Evolutionary conservation across 2,329 filamentous ascomycete genomes (phyloP), one percentile per base, ranked within the genome.

Genomic region (Aspergillus floridensis): DNA sequence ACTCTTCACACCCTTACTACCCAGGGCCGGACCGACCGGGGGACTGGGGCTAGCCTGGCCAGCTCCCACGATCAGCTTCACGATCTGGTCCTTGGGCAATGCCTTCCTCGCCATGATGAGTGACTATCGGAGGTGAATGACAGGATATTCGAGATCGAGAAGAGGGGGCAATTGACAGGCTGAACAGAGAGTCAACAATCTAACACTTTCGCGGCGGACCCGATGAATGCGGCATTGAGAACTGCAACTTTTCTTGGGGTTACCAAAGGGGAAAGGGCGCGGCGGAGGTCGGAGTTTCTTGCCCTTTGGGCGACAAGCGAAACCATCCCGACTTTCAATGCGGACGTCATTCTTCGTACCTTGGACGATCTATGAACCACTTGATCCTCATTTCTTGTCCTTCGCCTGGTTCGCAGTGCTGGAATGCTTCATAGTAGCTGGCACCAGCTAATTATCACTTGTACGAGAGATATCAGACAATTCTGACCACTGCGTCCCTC

Each of bases 11-110:
- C 95, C 95, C 82, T 97, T 98, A 76, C 89, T 93, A 80, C 95
- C 95, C 66, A 99, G 85, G 56, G 95, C 95, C 59, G 95, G 95
- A 82, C 95, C 95, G 71, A 99, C 93, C 4, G 95, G 95, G 35
- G 95, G 95, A 79, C 92, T 96, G 31, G 95, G 95, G 71, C 88
- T 93, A 61, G 95, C 95, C 77, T 97, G 92, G 26, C 95, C 95
- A 59, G 95, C 95, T 70, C 93, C 95, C 63, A 99, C 95, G 67
- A 99, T 96, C 77, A 99, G 86, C 82, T 98, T 99, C 75, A 99
- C 93, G 61, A 98, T 88, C 78, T 91, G 87, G 72, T 96, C 84
- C 64, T 77, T 80, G 65, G 78, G 74, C 58, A 84, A 69, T 50
- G 75, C 77, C 71, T 80, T 83, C 65, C 76, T 77, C 53, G 84